These are phyloP conservation scores for Hymenochaete sp. DNA, from an alignment of 1,284 basidiomycete genomes.

Conservation along the genomic window DNA sequence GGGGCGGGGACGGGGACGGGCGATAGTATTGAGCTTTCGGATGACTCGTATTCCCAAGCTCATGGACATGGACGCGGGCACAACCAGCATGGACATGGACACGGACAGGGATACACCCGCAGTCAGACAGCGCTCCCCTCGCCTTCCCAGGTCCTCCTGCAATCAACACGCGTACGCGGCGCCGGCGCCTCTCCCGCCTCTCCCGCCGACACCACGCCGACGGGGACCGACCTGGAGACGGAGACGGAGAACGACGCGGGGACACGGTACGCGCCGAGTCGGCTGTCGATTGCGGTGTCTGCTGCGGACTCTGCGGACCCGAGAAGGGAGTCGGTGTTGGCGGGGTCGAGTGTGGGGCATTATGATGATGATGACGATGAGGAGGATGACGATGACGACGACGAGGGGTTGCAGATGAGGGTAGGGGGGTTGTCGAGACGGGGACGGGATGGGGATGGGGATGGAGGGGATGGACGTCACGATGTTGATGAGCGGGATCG, in stretches of 20 bases:
- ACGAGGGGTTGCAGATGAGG: not conserved
- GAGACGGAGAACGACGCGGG: slow-evolving; percentile 3
- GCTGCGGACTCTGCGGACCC: slow-evolving; percentile 11
- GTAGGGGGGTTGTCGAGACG: not conserved
- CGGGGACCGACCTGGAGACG: slow-evolving; percentile 3
- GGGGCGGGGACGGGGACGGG: slow-evolving; percentile 10
- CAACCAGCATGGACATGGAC: slow-evolving; percentile 2
- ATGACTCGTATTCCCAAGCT: slow-evolving; percentile 9
- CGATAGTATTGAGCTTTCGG: slow-evolving; percentile 6
- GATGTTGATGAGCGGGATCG: slow-evolving; percentile 6
- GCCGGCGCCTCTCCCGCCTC: too few relatives aligned
- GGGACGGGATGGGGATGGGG: not conserved
- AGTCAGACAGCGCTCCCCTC: slow-evolving; percentile 2
- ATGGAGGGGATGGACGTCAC: not conserved
- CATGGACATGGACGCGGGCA: slow-evolving; percentile 2
- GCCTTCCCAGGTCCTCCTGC: not conserved
- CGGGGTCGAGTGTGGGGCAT: slow-evolving; percentile 10
- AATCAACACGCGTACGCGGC: slow-evolving; percentile 2
- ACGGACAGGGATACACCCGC: slow-evolving; percentile 6
- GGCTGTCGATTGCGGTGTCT: slow-evolving; percentile 11
- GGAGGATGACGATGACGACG: slow-evolving; percentile 3
- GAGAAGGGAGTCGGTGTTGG: slow-evolving; percentile 6
- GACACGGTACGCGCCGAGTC: slow-evolving; percentile 5
- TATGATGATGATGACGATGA: slow-evolving; percentile 6
- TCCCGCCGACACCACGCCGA: too few relatives aligned